Base-by-base conservation (phyloP, 164 flowering plant genomes). In the Macadamia integrifolia region DNA sequence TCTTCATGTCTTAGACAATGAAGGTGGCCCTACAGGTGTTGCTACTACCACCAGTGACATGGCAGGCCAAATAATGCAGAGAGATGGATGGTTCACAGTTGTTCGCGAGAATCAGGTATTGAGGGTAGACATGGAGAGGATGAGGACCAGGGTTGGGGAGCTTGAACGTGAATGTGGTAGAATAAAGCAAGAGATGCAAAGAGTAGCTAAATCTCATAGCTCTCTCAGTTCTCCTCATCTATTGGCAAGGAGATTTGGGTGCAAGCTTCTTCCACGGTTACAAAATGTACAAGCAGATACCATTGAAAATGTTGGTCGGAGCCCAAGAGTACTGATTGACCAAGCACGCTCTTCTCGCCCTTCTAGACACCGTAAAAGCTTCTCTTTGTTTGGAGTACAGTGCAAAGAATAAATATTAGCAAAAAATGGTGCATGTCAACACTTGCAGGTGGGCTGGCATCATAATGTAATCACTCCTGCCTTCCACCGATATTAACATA, bases 1-100 rank as follows among this genome's bases (percentile, higher is more conserved):
- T 69, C 82, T 86, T 28, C 71, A 80, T 63, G 80, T 67, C 61
- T 52, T 80, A 23, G 93, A 88, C 44, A 66, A 78, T 42, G 92
- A 84, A 71, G 81, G 65, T 72, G 83, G 75, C 48, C 80, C 83
- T 10, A 75, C 83, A 14, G 80, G 75, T 65, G 73, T 76, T 9
- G 13, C 71, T 50, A 67, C 77, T 50, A 65, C n/a, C 58, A 62
- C 76, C 7, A 72, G 58, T 60, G 86, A 78, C 65, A 65, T 75
- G 71, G 80, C 83, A 2, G 81, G 83, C 14, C 87, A 81, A 68
- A 76, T 82, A 48, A 75, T 82, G 40, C 88, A 78, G 76, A 84
- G 91, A 78, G 93, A 86, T 67, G 91, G 92, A 46, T 93, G 97
- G 98, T 88, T 87, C 62, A 74, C 87, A 23, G 84, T 88, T 60